phyloP scores from a whole-genome alignment of 2,329 filamentous ascomycete species.

The Fusarium sp. region DNA sequence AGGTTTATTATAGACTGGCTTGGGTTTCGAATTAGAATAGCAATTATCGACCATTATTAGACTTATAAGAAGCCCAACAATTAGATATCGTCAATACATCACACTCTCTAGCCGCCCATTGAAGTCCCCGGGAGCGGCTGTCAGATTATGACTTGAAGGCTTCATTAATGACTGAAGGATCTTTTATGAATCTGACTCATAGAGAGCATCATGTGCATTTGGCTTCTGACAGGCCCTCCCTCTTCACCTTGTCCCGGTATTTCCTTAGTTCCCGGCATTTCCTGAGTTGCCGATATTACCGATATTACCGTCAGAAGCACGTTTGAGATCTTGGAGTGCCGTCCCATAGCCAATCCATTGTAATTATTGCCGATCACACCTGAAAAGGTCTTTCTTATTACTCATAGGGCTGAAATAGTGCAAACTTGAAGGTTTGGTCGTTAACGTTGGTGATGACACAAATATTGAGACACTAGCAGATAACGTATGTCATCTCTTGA shows the following conservation, averaged over 20 bases:
- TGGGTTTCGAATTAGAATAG: slow-evolving; percentile 16
- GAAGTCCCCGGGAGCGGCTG: not conserved
- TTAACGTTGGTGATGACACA: not conserved
- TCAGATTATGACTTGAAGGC: not conserved
- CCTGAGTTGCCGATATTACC: slow-evolving; percentile 18
- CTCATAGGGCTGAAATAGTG: not conserved
- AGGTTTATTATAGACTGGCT: slow-evolving; percentile 17
- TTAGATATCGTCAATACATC: slow-evolving; percentile 6
- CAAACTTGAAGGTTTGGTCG: no score
- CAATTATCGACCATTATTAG: slow-evolving; percentile 2
- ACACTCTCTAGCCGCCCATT: slow-evolving; percentile 1
- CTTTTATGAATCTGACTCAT: not conserved
- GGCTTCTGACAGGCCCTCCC: not conserved
- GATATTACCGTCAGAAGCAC: not conserved
- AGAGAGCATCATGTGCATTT: not conserved
- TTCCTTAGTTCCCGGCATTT: slow-evolving; percentile 7
- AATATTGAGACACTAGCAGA: not conserved
- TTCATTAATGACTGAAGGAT: no score
- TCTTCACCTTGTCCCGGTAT: not conserved
- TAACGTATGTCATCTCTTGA: not conserved
- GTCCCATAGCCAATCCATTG: not conserved
- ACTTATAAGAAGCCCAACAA: slow-evolving; percentile 2
- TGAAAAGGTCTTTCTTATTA: not conserved
- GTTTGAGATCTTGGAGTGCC: not conserved
- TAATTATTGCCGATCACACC: not conserved